Conservation (phyloP, 768 basidiomycete genomes). For the Pleurotus tuber-regium region DNA sequence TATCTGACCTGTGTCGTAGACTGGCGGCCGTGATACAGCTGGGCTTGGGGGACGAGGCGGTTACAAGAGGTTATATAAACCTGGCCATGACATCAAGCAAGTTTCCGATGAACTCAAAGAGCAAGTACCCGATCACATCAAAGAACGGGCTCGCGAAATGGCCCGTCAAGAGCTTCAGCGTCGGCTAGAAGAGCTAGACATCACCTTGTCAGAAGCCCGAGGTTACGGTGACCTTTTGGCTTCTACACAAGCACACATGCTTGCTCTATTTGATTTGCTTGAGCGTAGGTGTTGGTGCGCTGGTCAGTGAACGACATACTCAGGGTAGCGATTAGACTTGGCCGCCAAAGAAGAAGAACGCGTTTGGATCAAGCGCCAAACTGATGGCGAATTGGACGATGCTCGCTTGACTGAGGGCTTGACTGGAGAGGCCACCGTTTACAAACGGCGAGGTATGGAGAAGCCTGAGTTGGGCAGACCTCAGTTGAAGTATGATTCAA, state of each 20-base stretch:
- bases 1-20: constrained; percentile 32
- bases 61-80: constrained; percentile 62
- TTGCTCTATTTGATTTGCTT: constrained; percentile 56
- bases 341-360: constrained; percentile 69
- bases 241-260: constrained; percentile 59
- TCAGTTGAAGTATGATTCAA: constrained; percentile 53
- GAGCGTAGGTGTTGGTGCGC: constrained; percentile 50
- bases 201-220: constrained; percentile 53
- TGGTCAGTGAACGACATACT: neutral
- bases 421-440: constrained; percentile 67
- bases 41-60: constrained; percentile 67
- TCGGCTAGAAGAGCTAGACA: constrained; percentile 60
- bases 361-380: constrained; percentile 70
- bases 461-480: constrained; percentile 67
- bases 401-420: constrained; percentile 63
- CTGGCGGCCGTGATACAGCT: constrained; percentile 64
- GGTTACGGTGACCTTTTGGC: constrained; percentile 51
- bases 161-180: constrained; percentile 60
- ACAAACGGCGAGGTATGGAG: constrained; percentile 68
- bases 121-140: constrained; percentile 57
- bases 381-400: constrained; percentile 69
- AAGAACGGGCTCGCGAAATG: constrained; percentile 65
- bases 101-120: constrained; percentile 53
- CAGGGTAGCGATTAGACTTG: constrained; percentile 41
- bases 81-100: constrained; percentile 58